Evolutionary conservation across 345 rosid genomes (phyloP), one percentile per base, ranked within the genome.

Genomic region (Anacardium occidentale): DNA sequence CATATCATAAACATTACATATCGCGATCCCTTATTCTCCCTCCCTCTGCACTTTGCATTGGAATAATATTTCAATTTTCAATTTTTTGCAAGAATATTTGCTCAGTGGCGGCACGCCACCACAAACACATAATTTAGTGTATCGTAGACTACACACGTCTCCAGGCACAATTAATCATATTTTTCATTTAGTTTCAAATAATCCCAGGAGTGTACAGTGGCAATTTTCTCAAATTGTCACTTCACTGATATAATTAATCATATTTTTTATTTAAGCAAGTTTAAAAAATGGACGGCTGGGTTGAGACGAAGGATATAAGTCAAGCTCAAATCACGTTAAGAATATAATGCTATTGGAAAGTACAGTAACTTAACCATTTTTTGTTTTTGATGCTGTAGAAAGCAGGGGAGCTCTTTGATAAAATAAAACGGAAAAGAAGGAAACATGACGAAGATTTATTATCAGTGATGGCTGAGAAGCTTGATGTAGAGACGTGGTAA

Each of bases 391-490:
- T 3, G 14, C 2, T 12, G 17, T 10, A 13, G 17, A 48, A 48
- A 48, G 18, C 52, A 13, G 52, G 17, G 52, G 14, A 15, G 17
- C 17, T 42, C 21, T 22, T 12, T 22, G 59, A 67, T 21, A 54
- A 40, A n/a, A n/a, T n/a, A n/a, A n/a, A n/a, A n/a, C n/a, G n/a
- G n/a, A 75, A 29, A 74, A 70, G 55, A 64, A 51, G 7, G 14
- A 0, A 1, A 69, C 68, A 44, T 57, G 90, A 82, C 32, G 85
- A 91, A 74, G 97, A 91, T 72, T 78, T 90, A 84, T 78, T 94
- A 22, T 95, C 92, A 0, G 76, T 90, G 50, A 94, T 94, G 98
- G 97, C 97, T 0, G 96, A 91, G 74, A 94, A 90, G 87, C 88
- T 94, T 8, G 90, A 88, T 45, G 91, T 83, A 0, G 91, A 94